Conservation (phyloP, 2,329 filamentous ascomycete genomes). For the Zelopaecilomyces penicillatus region DNA sequence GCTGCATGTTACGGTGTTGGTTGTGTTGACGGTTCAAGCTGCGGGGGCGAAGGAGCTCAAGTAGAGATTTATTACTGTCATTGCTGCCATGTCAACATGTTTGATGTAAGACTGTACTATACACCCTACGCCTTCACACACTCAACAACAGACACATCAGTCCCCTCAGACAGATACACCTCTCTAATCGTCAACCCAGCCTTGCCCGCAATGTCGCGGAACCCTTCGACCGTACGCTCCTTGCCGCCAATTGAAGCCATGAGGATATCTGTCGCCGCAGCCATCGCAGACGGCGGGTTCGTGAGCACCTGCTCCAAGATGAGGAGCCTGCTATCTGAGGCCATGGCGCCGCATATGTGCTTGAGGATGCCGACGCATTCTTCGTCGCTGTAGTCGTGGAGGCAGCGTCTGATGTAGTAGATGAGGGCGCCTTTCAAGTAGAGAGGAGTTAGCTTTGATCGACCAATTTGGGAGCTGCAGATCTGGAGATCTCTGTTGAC, state of each 20-base stretch:
- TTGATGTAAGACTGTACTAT: too few species aligned
- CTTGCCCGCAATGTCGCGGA: slow-evolving; percentile 14
- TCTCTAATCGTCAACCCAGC: slow-evolving; percentile 20
- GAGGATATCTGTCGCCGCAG: slow-evolving; percentile 21
- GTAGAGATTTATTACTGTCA: too few species aligned
- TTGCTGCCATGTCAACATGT: too few species aligned
- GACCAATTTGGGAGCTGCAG: neutral
- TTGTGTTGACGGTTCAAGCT: too few species aligned
- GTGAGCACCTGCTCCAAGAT: slow-evolving; percentile 24
- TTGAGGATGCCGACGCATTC: slow-evolving; percentile 22
- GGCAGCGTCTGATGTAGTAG: slow-evolving; percentile 27
- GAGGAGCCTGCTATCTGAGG: slow-evolving; percentile 23
- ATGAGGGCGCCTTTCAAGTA: slow-evolving; percentile 21
- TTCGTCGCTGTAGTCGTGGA: slow-evolving; percentile 30
- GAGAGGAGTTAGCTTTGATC: neutral
- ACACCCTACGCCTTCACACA: slow-evolving; percentile 7
- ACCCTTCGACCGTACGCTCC: slow-evolving; percentile 20
- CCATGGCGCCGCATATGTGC: slow-evolving; percentile 20
- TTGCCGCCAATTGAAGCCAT: slow-evolving; percentile 26
- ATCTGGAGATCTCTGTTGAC: neutral
- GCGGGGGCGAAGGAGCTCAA: too few species aligned
- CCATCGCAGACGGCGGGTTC: slow-evolving; percentile 17
- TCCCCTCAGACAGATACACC: slow-evolving; percentile 8
- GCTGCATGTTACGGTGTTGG: too few species aligned
- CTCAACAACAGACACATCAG: slow-evolving; percentile 13